These are phyloP conservation scores for Lasiosphaeria ovina DNA, from an alignment of 495 filamentous ascomycete genomes.

Conservation along the genomic window DNA sequence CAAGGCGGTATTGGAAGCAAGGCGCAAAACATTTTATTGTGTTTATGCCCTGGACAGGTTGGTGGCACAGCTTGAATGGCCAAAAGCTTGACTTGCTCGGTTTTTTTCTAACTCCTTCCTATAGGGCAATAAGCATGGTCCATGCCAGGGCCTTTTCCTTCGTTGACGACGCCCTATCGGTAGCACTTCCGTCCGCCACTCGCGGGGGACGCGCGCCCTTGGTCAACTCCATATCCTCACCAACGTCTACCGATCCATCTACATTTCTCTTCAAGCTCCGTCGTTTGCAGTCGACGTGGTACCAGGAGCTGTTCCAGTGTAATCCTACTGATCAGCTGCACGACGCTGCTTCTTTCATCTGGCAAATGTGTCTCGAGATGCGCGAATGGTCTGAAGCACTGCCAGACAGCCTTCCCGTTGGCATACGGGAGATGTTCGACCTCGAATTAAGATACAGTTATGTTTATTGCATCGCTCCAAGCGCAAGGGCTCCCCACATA, in stretches of 20 bases:
- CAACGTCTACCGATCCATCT: constrained; percentile 47
- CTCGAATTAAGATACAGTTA: constrained; percentile 82
- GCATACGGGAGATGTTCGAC: constrained; percentile 67
- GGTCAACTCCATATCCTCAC: constrained; percentile 3
- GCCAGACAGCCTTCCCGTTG: constrained; percentile 54
- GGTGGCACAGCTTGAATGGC: constrained; percentile 18
- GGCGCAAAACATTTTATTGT: constrained; percentile 79
- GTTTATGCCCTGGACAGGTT: constrained; percentile 85
- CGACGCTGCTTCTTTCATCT: constrained; percentile 57
- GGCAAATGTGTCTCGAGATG: constrained; percentile 62
- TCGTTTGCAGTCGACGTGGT: constrained; percentile 74
- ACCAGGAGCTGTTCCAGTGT: constrained; percentile 76
- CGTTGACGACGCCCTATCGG: constrained; percentile 80
- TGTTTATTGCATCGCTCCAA: constrained; percentile 77
- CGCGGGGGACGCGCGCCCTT: no score
- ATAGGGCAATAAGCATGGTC: constrained; percentile 75
- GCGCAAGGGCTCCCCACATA: constrained; percentile 59
- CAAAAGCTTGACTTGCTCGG: background rate
- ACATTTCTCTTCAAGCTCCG: constrained; percentile 73
- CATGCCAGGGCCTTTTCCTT: constrained; percentile 83
- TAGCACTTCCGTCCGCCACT: constrained; percentile 49
- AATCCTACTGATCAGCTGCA: constrained; percentile 58
- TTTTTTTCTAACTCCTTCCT: constrained; percentile 8
- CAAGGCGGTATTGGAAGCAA: constrained; percentile 64
- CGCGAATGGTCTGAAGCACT: constrained; percentile 64